A percentile compares a stretch with the other conserved stretches of the same genome.
These are phyloP conservation scores for Debaryomyces udenii DNA, from an alignment of 1,139 yeast species.

Conservation along the genomic window DNA sequence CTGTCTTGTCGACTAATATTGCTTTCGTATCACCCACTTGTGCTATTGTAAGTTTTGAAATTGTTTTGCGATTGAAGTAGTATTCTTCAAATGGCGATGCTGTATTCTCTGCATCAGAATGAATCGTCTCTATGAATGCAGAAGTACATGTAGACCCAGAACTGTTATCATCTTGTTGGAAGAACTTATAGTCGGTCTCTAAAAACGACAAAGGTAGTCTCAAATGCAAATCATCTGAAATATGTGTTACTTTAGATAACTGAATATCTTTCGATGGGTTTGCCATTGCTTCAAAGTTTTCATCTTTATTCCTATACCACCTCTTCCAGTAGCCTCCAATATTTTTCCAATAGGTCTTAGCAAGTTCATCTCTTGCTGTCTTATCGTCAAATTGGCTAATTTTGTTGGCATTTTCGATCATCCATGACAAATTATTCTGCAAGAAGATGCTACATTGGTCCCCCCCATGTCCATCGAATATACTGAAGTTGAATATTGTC, in stretches of 20 bases:
- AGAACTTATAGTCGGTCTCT: slow-evolving; percentile 57
- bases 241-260: slow-evolving; percentile 20
- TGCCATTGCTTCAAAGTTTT: slow-evolving; percentile 45
- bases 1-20: slow-evolving; percentile 73
- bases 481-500: slow-evolving; percentile 60
- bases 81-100: slow-evolving; percentile 44
- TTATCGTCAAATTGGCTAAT: slow-evolving; percentile 22
- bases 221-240: slow-evolving; percentile 54
- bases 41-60: slow-evolving; percentile 73
- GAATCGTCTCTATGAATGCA: slow-evolving; percentile 62
- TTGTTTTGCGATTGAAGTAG: slow-evolving; percentile 72
- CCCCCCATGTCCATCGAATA: slow-evolving; percentile 97
- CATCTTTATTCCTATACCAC: slow-evolving; percentile 58
- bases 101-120: slow-evolving; percentile 33
- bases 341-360: slow-evolving; percentile 52
- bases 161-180: slow-evolving; percentile 33
- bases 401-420: slow-evolving; percentile 50
- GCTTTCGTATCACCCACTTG: slow-evolving; percentile 97
- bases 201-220: slow-evolving; percentile 67
- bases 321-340: slow-evolving; percentile 91
- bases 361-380: slow-evolving; percentile 42
- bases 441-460: slow-evolving; percentile 68
- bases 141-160: slow-evolving; percentile 89
- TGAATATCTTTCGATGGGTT: slow-evolving; percentile 29
- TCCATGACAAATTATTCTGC: slow-evolving; percentile 52